phyloP scores from a whole-genome alignment of 441 rosid species.

The Croton laevigatus region DNA sequence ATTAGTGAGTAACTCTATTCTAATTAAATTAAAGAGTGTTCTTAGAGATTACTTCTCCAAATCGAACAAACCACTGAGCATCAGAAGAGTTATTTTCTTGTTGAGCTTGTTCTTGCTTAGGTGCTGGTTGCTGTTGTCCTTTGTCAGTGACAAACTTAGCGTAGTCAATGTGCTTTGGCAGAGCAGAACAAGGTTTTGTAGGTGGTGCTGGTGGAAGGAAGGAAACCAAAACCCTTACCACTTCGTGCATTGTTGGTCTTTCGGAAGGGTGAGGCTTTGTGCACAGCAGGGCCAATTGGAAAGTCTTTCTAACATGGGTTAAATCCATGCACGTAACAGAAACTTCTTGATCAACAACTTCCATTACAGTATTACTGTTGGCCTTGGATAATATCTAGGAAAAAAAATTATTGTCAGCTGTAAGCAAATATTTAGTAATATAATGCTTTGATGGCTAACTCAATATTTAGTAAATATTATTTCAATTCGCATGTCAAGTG shows the following conservation, averaged over 20 bases:
- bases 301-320: constrained; percentile 57
- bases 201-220: constrained; percentile 62
- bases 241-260: constrained; percentile 91
- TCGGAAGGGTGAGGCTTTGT: constrained; percentile 66
- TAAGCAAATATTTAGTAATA: neutral
- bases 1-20: neutral
- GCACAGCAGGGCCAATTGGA: constrained; percentile 81
- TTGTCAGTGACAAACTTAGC: constrained; percentile 43
- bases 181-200: constrained; percentile 35
- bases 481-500: neutral
- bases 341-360: constrained; percentile 82
- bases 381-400: constrained; percentile 61
- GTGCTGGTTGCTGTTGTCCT: constrained; percentile 34
- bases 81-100: constrained; percentile 46
- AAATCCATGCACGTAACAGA: constrained; percentile 71
- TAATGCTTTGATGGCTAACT: neutral
- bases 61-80: constrained; percentile 77
- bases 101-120: constrained; percentile 22
- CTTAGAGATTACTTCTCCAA: constrained; percentile 65
- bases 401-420: neutral
- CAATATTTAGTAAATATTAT: neutral
- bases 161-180: constrained; percentile 41
- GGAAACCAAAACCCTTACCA: constrained; percentile 61
- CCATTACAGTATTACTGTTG: constrained; percentile 79
- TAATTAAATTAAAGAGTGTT: constrained; percentile 37